Percentiles rank a stretch among this genome's conserved stretches.
phyloP scores from a whole-genome alignment of 2,329 filamentous ascomycete genomes.

The Aspergillus quadricinctus region DNA sequence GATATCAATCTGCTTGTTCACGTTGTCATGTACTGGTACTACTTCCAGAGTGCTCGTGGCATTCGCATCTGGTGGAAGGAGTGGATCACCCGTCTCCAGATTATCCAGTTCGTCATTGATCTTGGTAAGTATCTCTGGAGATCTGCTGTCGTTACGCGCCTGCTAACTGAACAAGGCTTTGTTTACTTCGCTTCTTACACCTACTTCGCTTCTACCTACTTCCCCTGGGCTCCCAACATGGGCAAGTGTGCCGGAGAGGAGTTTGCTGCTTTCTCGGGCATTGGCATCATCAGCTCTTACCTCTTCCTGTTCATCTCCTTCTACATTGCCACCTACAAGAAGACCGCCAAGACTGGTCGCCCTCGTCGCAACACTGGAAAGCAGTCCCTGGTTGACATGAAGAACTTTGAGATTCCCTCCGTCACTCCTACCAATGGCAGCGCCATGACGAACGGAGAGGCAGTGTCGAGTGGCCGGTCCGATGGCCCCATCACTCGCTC shows the following conservation, averaged over 20 bases:
- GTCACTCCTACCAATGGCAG: conserved; percentile 26
- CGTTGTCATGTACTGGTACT: conserved; percentile 99
- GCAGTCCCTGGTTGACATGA: conserved; percentile 81
- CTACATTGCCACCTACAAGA: conserved; percentile 93
- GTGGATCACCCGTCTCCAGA: conserved; percentile 97
- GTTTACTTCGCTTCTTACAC: conserved; percentile 99
- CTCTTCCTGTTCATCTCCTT: conserved; percentile 98
- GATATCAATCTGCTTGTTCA: conserved; percentile 89
- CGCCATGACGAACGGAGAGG: conserved; percentile 28
- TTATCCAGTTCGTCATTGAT: conserved; percentile 95
- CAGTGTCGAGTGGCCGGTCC: conserved; percentile 36
- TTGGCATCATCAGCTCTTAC: background rate
- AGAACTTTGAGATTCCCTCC: conserved; percentile 61
- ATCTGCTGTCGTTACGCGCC: background rate
- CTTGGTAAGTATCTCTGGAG: conserved; percentile 61
- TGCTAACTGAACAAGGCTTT: conserved; percentile 58
- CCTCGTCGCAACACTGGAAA: conserved; percentile 62
- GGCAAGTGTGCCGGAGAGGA: conserved; percentile 93
- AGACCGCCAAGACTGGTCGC: conserved; percentile 49
- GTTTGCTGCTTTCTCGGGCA: conserved; percentile 72
- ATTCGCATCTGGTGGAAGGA: conserved; percentile 99
- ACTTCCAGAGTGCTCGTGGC: conserved; percentile 96
- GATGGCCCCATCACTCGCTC: conserved; percentile 44
- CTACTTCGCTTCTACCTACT: conserved; percentile 93
- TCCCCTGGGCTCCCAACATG: conserved; percentile 73